Conservation (phyloP, 1,284 basidiomycete species). For the Austroboletus novae-zelandiae region DNA sequence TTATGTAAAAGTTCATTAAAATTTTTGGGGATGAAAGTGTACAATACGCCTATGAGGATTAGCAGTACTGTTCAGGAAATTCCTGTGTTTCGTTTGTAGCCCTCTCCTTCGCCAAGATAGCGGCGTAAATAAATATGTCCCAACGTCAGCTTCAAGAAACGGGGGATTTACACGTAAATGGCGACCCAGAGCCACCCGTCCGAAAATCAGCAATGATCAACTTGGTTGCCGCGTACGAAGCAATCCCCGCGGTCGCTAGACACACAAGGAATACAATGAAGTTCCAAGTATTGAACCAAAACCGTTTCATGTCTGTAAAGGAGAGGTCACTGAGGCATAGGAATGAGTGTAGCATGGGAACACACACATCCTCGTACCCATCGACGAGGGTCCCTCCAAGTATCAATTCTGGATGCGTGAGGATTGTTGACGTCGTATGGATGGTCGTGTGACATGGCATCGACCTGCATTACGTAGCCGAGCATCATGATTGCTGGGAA, state of each 20-base stretch:
- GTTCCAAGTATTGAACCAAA: conserved; percentile 34
- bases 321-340: background rate
- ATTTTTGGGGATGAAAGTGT: too few species aligned
- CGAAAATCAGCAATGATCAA: conserved; percentile 25
- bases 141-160: background rate
- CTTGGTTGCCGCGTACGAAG: conserved; percentile 28
- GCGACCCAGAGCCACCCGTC: conserved; percentile 13
- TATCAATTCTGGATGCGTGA: conserved; percentile 22
- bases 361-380: conserved; percentile 32
- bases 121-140: too few species aligned
- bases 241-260: conserved; percentile 34
- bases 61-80: too few species aligned
- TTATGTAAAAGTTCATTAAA: too few species aligned
- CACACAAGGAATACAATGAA: conserved; percentile 35
- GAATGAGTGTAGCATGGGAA: too few species aligned
- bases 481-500: conserved; percentile 58
- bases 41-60: too few species aligned
- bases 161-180: conserved; percentile 32
- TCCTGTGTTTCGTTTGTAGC: too few species aligned
- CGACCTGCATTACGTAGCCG: conserved; percentile 47
- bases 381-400: conserved; percentile 22
- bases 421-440: conserved; percentile 36
- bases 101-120: too few species aligned
- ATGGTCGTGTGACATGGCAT: conserved; percentile 40
- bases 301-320: conserved; percentile 17